phyloP scores from a whole-genome alignment of 2,329 filamentous ascomycete species.

The Neonectria magnoliae region DNA sequence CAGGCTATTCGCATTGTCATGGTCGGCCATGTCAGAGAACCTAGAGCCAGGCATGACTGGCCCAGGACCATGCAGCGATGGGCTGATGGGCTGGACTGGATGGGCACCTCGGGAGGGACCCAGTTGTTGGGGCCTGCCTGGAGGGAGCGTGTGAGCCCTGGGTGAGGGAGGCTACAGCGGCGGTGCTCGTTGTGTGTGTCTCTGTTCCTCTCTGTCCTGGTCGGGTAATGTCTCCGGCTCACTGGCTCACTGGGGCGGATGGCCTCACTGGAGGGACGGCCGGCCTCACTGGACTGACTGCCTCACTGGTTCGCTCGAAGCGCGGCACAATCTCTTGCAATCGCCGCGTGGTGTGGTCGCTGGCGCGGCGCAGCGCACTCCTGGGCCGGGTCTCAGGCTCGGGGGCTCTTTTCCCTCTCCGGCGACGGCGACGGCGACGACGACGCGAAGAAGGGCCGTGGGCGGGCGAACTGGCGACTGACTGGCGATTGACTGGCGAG shows the following conservation, averaged over 20 bases:
- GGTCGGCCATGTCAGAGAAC: slow-evolving; percentile 51
- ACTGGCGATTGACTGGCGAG: slow-evolving; percentile 2
- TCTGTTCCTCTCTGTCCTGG: not conserved
- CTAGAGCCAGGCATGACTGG: slow-evolving; percentile 42
- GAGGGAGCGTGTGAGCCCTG: not conserved
- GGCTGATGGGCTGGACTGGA: slow-evolving; percentile 38
- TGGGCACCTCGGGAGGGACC: slow-evolving; percentile 32
- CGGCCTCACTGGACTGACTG: not conserved
- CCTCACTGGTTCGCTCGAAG: too few relatives aligned
- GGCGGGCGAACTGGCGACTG: not conserved
- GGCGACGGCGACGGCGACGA: not conserved
- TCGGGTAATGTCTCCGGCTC: not conserved
- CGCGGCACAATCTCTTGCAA: slow-evolving; percentile 5
- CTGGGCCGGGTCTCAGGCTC: slow-evolving; percentile 19
- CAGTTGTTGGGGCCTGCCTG: slow-evolving; percentile 22
- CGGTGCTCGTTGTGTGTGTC: too few relatives aligned
- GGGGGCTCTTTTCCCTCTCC: not conserved
- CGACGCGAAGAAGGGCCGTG: not conserved
- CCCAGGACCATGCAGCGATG: slow-evolving; percentile 44
- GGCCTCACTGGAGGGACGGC: not conserved
- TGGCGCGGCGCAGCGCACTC: slow-evolving; percentile 14
- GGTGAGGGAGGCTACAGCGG: too few relatives aligned
- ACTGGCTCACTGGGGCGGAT: slow-evolving; percentile 1
- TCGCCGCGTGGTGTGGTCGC: slow-evolving; percentile 16
- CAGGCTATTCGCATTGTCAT: slow-evolving; percentile 52